A percentile compares a stretch with the other conserved stretches of the same genome.
Conservation (phyloP, 2,329 filamentous ascomycete genomes). For the Colletotrichum acutatum region DNA sequence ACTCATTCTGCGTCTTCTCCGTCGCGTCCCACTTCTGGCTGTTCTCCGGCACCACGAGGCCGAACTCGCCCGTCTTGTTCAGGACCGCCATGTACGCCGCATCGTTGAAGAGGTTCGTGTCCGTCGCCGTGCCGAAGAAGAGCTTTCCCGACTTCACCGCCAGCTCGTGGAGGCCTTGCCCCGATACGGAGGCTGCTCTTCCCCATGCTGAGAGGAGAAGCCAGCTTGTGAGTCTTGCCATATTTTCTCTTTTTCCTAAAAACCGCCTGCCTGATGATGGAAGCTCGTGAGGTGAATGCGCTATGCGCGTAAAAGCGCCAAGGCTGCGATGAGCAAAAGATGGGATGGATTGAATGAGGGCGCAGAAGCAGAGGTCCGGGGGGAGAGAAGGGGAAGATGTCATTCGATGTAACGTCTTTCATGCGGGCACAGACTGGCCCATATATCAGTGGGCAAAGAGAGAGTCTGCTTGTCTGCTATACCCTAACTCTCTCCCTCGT, state of each 20-base stretch:
- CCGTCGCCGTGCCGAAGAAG: conserved; percentile 73
- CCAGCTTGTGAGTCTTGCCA: background rate
- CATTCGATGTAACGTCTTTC: conserved; percentile 8
- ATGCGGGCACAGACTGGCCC: background rate
- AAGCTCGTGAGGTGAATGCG: background rate
- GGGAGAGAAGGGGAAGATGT: background rate
- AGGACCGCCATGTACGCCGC: conserved; percentile 64
- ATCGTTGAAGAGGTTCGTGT: conserved; percentile 59
- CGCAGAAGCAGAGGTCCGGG: background rate
- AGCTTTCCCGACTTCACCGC: conserved; percentile 63
- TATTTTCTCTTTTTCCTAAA: background rate
- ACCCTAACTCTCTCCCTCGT: background rate
- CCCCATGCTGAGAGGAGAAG: background rate
- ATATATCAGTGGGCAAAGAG: background rate
- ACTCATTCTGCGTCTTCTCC: conserved; percentile 66
- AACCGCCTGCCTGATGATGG: background rate
- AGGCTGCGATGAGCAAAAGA: background rate
- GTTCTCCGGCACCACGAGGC: conserved; percentile 71
- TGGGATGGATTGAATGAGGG: background rate
- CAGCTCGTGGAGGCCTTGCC: conserved; percentile 55
- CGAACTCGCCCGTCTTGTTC: conserved; percentile 65
- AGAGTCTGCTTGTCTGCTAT: background rate
- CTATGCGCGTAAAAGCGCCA: background rate
- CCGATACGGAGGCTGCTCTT: conserved; percentile 25
- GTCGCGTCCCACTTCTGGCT: conserved; percentile 69